Base-by-base conservation (phyloP, 139 green algal species). In the Auxenochlorella pyrenoidosa region DNA sequence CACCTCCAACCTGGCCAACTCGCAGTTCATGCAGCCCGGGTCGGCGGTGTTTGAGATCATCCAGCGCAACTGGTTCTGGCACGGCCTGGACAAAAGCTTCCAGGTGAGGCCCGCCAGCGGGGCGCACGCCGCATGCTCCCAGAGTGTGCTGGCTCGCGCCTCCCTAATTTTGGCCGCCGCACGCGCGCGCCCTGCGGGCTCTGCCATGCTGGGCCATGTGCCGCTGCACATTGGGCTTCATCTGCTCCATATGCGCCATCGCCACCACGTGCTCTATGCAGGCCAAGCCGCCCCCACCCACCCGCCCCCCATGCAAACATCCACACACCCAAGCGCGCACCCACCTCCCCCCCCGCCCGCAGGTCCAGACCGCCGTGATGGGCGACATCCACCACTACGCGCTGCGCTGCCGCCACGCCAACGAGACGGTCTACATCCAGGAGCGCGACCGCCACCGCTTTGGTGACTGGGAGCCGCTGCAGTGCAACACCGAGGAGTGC, bases 301-400 rank as follows among this genome's bases (percentile, higher is more conserved):
- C 71, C 71, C 36, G 38, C 34, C 71, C 71, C 47, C 6, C 47
- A 54, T 10, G 8, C 47, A 54, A 6, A 54, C 47, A 54, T 10
- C 6, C 47, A 54, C 47, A 54, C 47, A 54, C 47, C 6, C 47
- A 54, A 6, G 47, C 47, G 10, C 47, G 47, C 47, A 54, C 47
- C 6, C 47, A 54, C 10, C 6, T 54, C 6, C 47, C 6, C 71
- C 16, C 38, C 36, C 26, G 21, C 66, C 66, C 41, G 70, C 89
- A 93, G 91, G 68, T 91, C 54, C 95, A 98, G 76, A 97, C 94
- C 0, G 84, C 92, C 65, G 91, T 89, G 77, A 95, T 98, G 94
- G 94, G 94, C 0, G 96, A 98, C 93, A 95, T 98, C 28, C 95
- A 98, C 66, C 96, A 98, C 90, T 98, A 92, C 65, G 95, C 95